A percentile compares a stretch with the other conserved stretches of the same genome.
Evolutionary conservation across 1,284 basidiomycete species (phyloP).

Genomic region (Ustilago esculenta): DNA sequence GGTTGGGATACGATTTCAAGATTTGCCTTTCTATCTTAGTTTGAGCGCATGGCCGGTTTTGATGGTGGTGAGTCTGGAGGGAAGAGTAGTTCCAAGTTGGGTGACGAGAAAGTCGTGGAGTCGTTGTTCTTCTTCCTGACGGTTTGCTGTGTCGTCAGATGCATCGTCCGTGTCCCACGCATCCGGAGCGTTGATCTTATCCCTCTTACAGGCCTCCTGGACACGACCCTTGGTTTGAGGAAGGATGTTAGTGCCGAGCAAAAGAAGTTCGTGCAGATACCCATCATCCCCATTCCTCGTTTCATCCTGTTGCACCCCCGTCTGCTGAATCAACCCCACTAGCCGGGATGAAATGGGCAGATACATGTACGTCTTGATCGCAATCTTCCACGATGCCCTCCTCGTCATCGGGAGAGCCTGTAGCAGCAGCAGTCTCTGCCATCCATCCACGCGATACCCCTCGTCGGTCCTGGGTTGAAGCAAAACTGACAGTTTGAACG

Average conservation of each 20-base stretch:
- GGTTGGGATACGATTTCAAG: too few relatives aligned
- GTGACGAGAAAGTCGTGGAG: conserved; percentile 14
- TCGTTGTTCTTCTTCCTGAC: not conserved
- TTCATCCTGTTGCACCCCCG: not conserved
- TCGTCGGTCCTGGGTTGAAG: not conserved
- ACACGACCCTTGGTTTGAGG: not conserved
- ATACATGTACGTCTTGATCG: conserved; percentile 34
- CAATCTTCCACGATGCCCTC: conserved; percentile 19
- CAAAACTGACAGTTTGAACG: conserved; percentile 8
- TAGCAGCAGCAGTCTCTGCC: conserved; percentile 25
- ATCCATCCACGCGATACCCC: conserved; percentile 15
- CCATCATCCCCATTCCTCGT: not conserved
- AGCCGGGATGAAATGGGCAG: conserved; percentile 14
- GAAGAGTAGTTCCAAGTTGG: conserved; percentile 2
- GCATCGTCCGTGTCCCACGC: conserved; percentile 16
- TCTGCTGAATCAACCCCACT: not conserved
- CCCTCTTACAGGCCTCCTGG: not conserved
- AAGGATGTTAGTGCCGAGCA: conserved; percentile 14
- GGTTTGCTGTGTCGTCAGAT: not conserved
- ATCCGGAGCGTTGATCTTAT: not conserved
- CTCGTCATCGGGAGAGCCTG: conserved; percentile 18
- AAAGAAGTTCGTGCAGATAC: conserved; percentile 9
- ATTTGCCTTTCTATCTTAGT: conserved; percentile 12
- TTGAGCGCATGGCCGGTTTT: conserved; percentile 19
- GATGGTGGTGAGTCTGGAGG: conserved; percentile 7